Percentiles rank a stretch among this genome's conserved stretches.
Conservation (phyloP, 2,329 filamentous ascomycete genomes). For the Cytospora paraplurivora region DNA sequence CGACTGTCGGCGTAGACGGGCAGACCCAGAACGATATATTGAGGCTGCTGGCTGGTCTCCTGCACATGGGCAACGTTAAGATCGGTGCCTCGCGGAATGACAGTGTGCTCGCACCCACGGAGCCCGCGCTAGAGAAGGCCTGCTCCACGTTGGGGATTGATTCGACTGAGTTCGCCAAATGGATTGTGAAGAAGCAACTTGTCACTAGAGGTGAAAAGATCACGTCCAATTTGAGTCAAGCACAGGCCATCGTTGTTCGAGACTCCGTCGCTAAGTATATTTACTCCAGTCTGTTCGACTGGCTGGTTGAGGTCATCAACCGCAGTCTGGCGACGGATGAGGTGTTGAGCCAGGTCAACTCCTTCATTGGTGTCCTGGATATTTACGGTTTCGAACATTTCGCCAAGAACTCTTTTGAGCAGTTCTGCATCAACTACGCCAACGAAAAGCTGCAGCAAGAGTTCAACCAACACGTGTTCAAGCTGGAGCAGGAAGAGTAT, state of each 20-base stretch:
- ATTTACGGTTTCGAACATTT: slow-evolving; percentile 99
- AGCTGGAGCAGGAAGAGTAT: slow-evolving; percentile 98
- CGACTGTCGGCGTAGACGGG: slow-evolving; percentile 80
- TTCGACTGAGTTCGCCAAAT: slow-evolving; percentile 84
- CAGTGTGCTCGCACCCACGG: slow-evolving; percentile 76
- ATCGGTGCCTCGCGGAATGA: slow-evolving; percentile 89
- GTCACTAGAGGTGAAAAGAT: slow-evolving; percentile 97
- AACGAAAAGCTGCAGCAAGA: slow-evolving; percentile 99
- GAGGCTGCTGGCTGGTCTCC: slow-evolving; percentile 81
- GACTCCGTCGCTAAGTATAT: slow-evolving; percentile 99
- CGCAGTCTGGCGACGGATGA: slow-evolving; percentile 84
- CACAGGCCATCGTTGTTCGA: slow-evolving; percentile 90
- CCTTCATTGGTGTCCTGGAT: slow-evolving; percentile 98
- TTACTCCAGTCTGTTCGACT: slow-evolving; percentile 97
- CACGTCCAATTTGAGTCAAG: slow-evolving; percentile 88
- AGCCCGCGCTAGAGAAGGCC: slow-evolving; percentile 80
- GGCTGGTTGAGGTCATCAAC: slow-evolving; percentile 98
- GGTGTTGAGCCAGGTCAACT: slow-evolving; percentile 77
- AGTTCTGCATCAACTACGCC: slow-evolving; percentile 99
- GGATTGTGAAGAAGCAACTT: slow-evolving; percentile 99
- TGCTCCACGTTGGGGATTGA: slow-evolving; percentile 87
- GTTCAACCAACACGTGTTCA: slow-evolving; percentile 99
- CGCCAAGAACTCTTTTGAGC: slow-evolving; percentile 98
- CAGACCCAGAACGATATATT: slow-evolving; percentile 83
- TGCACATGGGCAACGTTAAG: slow-evolving; percentile 96